These are phyloP conservation scores for Globisporangium paroecandrum DNA, from an alignment of 352 stramenopile genomes.

Conservation along the genomic window DNA sequence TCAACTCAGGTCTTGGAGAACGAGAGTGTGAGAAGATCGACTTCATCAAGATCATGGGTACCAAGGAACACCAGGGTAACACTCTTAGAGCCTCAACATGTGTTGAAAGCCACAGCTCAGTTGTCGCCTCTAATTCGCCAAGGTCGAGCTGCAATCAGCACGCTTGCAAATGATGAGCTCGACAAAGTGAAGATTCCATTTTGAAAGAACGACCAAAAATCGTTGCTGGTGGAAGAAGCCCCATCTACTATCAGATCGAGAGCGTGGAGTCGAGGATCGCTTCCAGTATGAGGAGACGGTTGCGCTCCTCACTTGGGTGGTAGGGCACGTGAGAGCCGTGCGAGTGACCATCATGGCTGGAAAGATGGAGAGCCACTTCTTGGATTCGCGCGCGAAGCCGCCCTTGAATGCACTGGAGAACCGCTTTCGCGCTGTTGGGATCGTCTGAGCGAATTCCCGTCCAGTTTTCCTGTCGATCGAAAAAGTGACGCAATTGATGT, in stretches of 20 bases:
- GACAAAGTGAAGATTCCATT: constrained; percentile 10
- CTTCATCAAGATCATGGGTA: background rate
- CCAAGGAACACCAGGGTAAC: background rate
- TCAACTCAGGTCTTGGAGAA: background rate
- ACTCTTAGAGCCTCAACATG: background rate
- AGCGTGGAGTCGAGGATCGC: constrained; percentile 39
- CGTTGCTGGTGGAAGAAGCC: background rate
- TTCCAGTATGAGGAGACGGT: constrained; percentile 48
- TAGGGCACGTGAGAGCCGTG: constrained; percentile 7
- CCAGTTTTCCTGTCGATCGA: constrained; percentile 24
- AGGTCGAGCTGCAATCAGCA: constrained; percentile 10
- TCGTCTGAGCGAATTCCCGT: constrained; percentile 29
- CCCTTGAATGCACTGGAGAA: constrained; percentile 26
- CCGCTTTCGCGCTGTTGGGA: constrained; percentile 10
- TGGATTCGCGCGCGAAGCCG: constrained; percentile 31
- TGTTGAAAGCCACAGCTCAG: constrained; percentile 6
- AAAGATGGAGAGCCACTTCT: constrained; percentile 17
- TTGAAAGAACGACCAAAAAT: background rate
- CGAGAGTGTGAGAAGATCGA: background rate
- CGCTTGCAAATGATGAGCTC: constrained; percentile 3
- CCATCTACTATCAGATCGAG: constrained; percentile 12
- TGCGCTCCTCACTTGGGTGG: constrained; percentile 13
- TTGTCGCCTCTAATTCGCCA: constrained; percentile 27
- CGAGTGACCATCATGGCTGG: background rate
- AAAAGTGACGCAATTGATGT: background rate